Percentiles rank a stretch among this genome's conserved stretches.
phyloP scores from a whole-genome alignment of 2,329 filamentous ascomycete genomes.

The Stemphylium beticola region DNA sequence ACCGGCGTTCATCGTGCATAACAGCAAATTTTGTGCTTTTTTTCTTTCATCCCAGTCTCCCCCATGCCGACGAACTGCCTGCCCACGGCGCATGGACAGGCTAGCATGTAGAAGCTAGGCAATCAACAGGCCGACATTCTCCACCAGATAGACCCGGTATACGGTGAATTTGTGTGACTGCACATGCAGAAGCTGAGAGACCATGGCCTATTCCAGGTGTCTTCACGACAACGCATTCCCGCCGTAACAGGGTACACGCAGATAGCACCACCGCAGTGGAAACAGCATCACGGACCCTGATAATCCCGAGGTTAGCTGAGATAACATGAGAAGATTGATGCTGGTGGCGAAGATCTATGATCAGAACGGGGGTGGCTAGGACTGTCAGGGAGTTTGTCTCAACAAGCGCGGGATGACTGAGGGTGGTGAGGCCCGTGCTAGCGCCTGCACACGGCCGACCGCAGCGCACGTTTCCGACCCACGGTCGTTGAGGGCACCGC shows the following conservation, averaged over 20 bases:
- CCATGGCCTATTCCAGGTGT: not conserved
- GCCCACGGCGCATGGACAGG: not conserved
- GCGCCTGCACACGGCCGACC: conserved; percentile 7
- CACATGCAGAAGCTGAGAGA: conserved; percentile 10
- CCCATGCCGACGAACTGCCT: conserved; percentile 2
- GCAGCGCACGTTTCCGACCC: conserved; percentile 11
- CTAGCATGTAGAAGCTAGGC: not conserved
- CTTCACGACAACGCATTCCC: conserved; percentile 3
- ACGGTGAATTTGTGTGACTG: conserved; percentile 5
- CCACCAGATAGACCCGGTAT: not conserved
- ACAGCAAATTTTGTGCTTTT: conserved; percentile 8
- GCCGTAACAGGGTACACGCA: conserved; percentile 1
- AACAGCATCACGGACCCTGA: conserved; percentile 1
- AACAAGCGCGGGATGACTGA: conserved; percentile 8
- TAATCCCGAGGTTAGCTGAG: conserved; percentile 8
- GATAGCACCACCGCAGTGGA: not conserved
- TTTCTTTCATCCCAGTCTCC: conserved; percentile 6
- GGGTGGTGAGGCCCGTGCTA: conserved; percentile 9
- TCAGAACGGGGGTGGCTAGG: conserved; percentile 7
- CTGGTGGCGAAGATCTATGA: conserved; percentile 11
- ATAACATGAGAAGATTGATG: not conserved
- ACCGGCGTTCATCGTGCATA: not conserved
- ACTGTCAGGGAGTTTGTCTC: conserved; percentile 1
- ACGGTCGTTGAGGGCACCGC: conserved; percentile 6
- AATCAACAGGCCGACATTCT: not conserved